phyloP scores from a whole-genome alignment of 208 protist genomes.

The Acanthamoeba sp. region DNA sequence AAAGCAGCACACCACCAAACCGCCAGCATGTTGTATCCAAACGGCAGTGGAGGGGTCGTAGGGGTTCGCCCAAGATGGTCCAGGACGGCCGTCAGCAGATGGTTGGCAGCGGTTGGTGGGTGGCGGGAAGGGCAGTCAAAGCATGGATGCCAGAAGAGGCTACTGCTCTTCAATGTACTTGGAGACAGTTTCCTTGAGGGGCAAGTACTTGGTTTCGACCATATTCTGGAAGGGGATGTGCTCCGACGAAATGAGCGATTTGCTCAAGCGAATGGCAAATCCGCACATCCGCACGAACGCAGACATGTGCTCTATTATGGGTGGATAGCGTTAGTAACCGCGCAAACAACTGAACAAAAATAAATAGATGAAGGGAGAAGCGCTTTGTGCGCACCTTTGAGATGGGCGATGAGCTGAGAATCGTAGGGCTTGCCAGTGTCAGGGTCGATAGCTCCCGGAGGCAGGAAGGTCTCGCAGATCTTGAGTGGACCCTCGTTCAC shows the following conservation, averaged over 20 bases:
- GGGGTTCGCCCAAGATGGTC: too few species aligned
- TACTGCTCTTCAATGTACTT: conserved; percentile 19
- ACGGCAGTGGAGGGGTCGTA: too few species aligned
- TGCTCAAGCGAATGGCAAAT: conserved; percentile 62
- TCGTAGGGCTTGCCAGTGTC: conserved; percentile 65
- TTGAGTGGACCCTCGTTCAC: conserved; percentile 74
- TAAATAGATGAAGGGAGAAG: background rate
- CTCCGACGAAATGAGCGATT: conserved; percentile 69
- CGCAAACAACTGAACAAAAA: too few species aligned
- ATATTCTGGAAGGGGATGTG: conserved; percentile 76
- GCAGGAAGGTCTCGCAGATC: conserved; percentile 73
- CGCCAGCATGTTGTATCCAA: too few species aligned
- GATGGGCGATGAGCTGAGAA: conserved; percentile 5
- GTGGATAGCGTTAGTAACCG: too few species aligned
- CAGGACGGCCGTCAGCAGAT: too few species aligned
- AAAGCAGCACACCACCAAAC: too few species aligned
- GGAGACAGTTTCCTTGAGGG: conserved; percentile 53
- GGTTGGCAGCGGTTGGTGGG: too few species aligned
- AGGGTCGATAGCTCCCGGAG: conserved; percentile 47
- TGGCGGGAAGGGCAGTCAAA: too few species aligned
- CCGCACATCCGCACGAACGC: conserved; percentile 69
- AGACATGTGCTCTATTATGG: conserved; percentile 1
- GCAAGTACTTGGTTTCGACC: conserved; percentile 59
- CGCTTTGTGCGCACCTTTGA: conserved; percentile 5
- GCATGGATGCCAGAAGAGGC: background rate